A percentile compares a stretch with the other conserved stretches of the same genome.
Conservation (phyloP, 495 filamentous ascomycete genomes). For the Penicillium fimorum region DNA sequence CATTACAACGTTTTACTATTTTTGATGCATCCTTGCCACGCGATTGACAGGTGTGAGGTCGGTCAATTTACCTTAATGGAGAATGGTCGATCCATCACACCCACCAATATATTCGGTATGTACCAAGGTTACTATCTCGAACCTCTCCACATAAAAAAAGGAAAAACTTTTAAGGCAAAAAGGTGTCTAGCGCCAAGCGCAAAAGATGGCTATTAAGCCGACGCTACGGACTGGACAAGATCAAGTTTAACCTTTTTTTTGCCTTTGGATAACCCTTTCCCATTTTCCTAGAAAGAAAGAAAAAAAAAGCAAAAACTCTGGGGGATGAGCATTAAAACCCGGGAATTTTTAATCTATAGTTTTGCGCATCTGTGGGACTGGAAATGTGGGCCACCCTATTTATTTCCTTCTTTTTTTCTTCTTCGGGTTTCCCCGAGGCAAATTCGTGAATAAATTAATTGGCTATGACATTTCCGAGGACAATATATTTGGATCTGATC, state of each 20-base stretch:
- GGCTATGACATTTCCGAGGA: neutral
- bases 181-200: neutral
- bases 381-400: neutral
- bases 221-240: neutral
- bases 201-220: neutral
- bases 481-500: neutral
- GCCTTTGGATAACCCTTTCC: too few species aligned
- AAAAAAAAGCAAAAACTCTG: neutral
- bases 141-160: constrained; percentile 2
- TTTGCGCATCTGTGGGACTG: neutral
- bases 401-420: neutral
- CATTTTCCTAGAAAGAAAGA: too few species aligned
- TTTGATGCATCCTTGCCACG: constrained; percentile 9
- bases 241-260: too few species aligned
- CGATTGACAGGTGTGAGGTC: constrained; percentile 13
- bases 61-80: neutral
- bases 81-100: neutral
- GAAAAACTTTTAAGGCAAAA: neutral
- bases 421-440: neutral
- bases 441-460: neutral
- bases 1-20: neutral
- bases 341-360: neutral
- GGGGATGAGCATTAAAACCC: neutral
- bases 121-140: neutral
- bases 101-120: neutral